Percentiles rank a stretch among this genome's conserved stretches.
Evolutionary conservation across 306 rosid species (phyloP).

Genomic region (Ormosia emarginata): DNA sequence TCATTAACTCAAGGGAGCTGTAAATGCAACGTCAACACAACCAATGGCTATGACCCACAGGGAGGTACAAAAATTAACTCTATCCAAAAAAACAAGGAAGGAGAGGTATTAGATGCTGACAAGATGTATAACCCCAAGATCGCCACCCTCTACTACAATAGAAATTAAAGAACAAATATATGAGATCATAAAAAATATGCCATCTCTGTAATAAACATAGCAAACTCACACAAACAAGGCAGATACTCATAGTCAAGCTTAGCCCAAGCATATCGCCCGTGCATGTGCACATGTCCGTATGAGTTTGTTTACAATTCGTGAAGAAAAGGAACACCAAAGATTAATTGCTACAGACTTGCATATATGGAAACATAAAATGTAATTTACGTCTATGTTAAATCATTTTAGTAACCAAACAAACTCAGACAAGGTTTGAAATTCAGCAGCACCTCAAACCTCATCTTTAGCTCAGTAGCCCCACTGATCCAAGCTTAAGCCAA

Average conservation of each 20-base stretch:
- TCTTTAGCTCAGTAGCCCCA: not conserved
- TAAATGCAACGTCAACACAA: not conserved
- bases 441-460: not conserved
- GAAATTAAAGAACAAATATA: not conserved
- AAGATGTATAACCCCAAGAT: not conserved
- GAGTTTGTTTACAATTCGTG: not conserved
- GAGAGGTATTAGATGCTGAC: not conserved
- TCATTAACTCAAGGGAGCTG: not conserved
- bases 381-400: not conserved
- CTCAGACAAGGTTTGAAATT: not conserved
- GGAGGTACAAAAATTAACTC: not conserved
- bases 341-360: not conserved
- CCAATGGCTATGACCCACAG: not conserved
- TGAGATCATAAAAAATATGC: not conserved
- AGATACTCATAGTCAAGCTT: not conserved
- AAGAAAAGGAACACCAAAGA: not conserved
- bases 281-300: not conserved
- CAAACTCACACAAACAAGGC: not conserved
- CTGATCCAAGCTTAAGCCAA: not conserved
- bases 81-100: not conserved
- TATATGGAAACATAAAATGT: not conserved
- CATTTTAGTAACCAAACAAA: not conserved
- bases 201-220: not conserved
- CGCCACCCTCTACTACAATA: not conserved
- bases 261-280: not conserved